A percentile compares a stretch with the other conserved stretches of the same genome.
Evolutionary conservation across 2,329 filamentous ascomycete genomes (phyloP).

Genomic region (Xylaria sp.): DNA sequence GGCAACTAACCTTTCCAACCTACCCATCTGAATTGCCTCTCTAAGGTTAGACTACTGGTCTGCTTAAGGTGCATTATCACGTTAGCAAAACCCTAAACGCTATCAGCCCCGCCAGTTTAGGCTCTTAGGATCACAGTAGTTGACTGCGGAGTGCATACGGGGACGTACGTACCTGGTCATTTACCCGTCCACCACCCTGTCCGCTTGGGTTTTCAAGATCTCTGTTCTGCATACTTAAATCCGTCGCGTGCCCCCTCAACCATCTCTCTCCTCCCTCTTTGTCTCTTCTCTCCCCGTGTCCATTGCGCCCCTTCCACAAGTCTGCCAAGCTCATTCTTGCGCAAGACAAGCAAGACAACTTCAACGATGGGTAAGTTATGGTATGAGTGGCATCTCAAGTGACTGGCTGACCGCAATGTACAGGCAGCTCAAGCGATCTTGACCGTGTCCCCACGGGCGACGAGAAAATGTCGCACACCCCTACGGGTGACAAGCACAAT

Average conservation of each 20-base stretch:
- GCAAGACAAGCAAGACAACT: conserved; percentile 27
- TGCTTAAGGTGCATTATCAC: neutral
- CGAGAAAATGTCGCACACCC: conserved; percentile 41
- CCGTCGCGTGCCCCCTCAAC: conserved; percentile 20
- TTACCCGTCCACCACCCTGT: conserved; percentile 22
- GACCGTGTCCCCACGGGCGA: conserved; percentile 38
- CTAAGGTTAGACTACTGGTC: neutral
- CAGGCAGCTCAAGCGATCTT: conserved; percentile 36
- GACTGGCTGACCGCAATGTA: conserved; percentile 10
- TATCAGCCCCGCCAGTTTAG: conserved; percentile 18
- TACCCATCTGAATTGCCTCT: too few relatives aligned
- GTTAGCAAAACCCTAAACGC: conserved; percentile 4
- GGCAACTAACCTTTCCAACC: neutral
- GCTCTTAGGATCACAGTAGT: conserved; percentile 6
- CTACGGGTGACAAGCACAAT: conserved; percentile 40
- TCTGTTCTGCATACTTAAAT: conserved; percentile 37
- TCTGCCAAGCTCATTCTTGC: conserved; percentile 26
- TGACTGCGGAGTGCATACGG: conserved; percentile 34
- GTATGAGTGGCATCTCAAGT: neutral
- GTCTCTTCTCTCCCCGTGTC: conserved; percentile 23
- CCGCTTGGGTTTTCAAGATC: neutral
- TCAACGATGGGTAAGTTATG: conserved; percentile 32
- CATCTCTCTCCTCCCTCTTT: conserved; percentile 2
- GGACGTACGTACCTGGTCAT: conserved; percentile 12
- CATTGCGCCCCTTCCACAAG: conserved; percentile 16